Evolutionary conservation across 305 asterid genomes (phyloP).

Genomic region (Fraxinus angustifolia): DNA sequence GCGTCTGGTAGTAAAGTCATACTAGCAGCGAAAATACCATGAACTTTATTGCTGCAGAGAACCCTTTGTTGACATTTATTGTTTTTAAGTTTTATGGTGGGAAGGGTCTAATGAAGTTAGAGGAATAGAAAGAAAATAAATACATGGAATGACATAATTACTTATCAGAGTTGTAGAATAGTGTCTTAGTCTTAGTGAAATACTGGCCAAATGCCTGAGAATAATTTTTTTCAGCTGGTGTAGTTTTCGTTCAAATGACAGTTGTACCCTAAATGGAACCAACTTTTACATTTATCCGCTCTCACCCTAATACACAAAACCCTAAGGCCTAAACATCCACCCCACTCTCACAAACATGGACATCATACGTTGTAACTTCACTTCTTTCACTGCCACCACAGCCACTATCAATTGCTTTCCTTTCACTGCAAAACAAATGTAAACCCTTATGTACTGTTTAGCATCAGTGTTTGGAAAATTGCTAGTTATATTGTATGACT

Average conservation of each 20-base stretch:
- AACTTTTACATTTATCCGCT: not conserved
- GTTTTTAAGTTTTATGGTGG: not conserved
- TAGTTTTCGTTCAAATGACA: not conserved
- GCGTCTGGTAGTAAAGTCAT: not conserved
- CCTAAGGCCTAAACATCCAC: not conserved
- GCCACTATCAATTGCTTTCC: not conserved
- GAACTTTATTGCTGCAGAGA: not conserved
- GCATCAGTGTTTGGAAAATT: not conserved
- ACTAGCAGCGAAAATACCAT: not conserved
- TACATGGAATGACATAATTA: not conserved
- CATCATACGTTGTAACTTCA: not conserved
- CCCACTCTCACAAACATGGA: not conserved
- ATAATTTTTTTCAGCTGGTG: not conserved
- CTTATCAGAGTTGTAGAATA: not conserved
- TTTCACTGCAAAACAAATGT: not conserved
- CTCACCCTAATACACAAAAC: not conserved
- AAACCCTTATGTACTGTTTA: not conserved
- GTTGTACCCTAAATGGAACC: not conserved
- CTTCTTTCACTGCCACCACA: not conserved
- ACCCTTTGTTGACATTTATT: not conserved
- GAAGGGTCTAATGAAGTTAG: not conserved
- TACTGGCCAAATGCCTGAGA: not conserved
- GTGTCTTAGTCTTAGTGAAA: not conserved
- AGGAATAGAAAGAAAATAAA: not conserved
- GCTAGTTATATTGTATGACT: not conserved